phyloP scores from a whole-genome alignment of 1,284 basidiomycete genomes.

The Moesziomyces antarcticus region DNA sequence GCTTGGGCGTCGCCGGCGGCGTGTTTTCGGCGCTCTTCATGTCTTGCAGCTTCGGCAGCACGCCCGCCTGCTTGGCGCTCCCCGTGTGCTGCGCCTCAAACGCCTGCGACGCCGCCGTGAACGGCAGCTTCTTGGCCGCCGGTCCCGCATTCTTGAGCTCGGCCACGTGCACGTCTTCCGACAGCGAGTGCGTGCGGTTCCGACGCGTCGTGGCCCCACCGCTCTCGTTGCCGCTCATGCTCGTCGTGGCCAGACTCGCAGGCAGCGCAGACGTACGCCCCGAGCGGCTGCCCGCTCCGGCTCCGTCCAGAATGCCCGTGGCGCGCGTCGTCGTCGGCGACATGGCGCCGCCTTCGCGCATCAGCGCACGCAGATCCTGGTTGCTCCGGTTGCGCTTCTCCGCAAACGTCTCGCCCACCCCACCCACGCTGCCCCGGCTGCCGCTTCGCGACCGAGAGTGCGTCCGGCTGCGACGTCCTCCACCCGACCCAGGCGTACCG shows the following conservation, averaged over 20 bases:
- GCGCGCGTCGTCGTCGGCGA: constrained; percentile 37
- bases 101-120: constrained; percentile 45
- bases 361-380: constrained; percentile 54
- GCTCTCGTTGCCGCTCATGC: constrained; percentile 19
- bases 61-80: constrained; percentile 23
- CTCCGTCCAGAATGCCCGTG: constrained; percentile 21
- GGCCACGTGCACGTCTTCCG: constrained; percentile 45
- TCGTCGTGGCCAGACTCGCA: constrained; percentile 25
- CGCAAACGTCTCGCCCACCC: constrained; percentile 52
- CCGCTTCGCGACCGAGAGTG: constrained; percentile 56
- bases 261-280: constrained; percentile 30
- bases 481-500: constrained; percentile 33
- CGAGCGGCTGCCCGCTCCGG: constrained; percentile 15
- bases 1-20: constrained; percentile 38
- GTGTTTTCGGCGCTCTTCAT: constrained; percentile 56
- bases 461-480: constrained; percentile 34
- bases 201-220: constrained; percentile 28
- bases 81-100: constrained; percentile 49
- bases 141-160: constrained; percentile 47
- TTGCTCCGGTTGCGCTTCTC: constrained; percentile 60
- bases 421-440: constrained; percentile 38
- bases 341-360: constrained; percentile 54
- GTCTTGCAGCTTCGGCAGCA: constrained; percentile 33
- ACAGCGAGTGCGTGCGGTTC: constrained; percentile 49
- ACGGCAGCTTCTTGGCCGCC: constrained; percentile 41